Percentiles rank a stretch among this genome's conserved stretches.
phyloP scores from a whole-genome alignment of 305 asterid genomes.

The Ajuga reptans region DNA sequence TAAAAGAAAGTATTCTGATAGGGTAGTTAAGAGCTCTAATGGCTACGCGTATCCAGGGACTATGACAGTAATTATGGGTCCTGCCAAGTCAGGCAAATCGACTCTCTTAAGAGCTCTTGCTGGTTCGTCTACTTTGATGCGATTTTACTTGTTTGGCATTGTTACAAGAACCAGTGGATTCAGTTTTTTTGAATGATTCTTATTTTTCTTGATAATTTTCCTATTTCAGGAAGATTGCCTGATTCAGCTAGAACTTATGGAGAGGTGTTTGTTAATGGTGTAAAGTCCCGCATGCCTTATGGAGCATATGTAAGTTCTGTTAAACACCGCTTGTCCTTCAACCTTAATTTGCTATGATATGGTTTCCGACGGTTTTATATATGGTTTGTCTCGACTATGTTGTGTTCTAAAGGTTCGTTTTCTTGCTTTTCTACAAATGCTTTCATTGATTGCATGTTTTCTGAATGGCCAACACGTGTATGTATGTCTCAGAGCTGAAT shows the following conservation, averaged over 20 bases:
- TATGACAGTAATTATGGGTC: constrained; percentile 98
- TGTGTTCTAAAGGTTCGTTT: constrained; percentile 7
- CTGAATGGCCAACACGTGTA: neutral
- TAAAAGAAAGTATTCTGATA: constrained; percentile 79
- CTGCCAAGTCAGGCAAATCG: constrained; percentile 96
- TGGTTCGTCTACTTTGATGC: constrained; percentile 39
- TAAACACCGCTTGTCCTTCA: constrained; percentile 16
- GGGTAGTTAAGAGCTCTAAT: constrained; percentile 82
- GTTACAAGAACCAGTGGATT: neutral
- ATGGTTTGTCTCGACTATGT: constrained; percentile 2
- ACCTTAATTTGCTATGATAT: neutral
- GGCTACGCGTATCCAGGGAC: constrained; percentile 95
- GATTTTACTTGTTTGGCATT: neutral
- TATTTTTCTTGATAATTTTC: neutral
- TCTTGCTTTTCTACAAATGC: neutral
- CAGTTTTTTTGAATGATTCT: neutral
- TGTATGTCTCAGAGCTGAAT: neutral
- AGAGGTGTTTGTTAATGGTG: constrained; percentile 83
- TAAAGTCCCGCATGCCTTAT: constrained; percentile 58
- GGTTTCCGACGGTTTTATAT: neutral
- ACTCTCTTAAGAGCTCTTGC: constrained; percentile 91
- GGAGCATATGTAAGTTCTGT: constrained; percentile 73
- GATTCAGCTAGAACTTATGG: constrained; percentile 76
- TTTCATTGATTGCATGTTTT: neutral
- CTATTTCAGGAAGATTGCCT: constrained; percentile 66